A percentile compares a stretch with the other conserved stretches of the same genome.
Evolutionary conservation across 805 yeast species (phyloP).

Genomic region (Candida koratica): DNA sequence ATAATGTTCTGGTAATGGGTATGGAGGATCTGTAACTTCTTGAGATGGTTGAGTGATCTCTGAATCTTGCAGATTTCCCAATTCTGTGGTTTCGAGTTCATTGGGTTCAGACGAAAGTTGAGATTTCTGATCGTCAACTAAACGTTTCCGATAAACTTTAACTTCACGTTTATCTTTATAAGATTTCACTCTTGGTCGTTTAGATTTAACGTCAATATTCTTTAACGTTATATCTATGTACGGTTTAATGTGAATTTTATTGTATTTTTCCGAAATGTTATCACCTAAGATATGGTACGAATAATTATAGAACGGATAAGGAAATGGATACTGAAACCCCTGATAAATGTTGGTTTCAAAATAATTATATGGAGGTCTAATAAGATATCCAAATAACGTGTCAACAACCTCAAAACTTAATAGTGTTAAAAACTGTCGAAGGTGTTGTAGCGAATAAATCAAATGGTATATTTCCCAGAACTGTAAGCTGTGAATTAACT

Average conservation of each 20-base stretch:
- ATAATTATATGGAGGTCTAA: constrained; percentile 39
- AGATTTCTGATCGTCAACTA: constrained; percentile 1
- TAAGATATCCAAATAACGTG: constrained; percentile 36
- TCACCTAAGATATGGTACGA: constrained; percentile 38
- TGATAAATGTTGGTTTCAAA: constrained; percentile 32
- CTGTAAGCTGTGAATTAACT: constrained; percentile 34
- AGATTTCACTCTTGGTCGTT: not conserved
- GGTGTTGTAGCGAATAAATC: constrained; percentile 27
- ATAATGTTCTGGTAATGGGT: not conserved
- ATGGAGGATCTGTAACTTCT: too few relatives aligned
- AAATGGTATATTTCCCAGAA: constrained; percentile 46
- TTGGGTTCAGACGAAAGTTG: too few relatives aligned
- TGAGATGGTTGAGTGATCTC: too few relatives aligned
- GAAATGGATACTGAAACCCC: constrained; percentile 43
- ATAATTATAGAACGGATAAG: constrained; percentile 43
- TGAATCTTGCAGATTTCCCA: too few relatives aligned
- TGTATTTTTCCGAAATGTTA: constrained; percentile 23
- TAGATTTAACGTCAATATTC: constrained; percentile 7
- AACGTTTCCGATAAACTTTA: constrained; percentile 4
- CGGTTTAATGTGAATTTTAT: constrained; percentile 27
- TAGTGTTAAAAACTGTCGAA: constrained; percentile 32
- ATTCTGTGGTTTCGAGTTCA: too few relatives aligned
- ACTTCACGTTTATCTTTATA: constrained; percentile 6
- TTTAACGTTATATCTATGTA: constrained; percentile 34
- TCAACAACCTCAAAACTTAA: constrained; percentile 32